phyloP scores from a whole-genome alignment of 345 rosid species.

The Corymbia maculata region DNA sequence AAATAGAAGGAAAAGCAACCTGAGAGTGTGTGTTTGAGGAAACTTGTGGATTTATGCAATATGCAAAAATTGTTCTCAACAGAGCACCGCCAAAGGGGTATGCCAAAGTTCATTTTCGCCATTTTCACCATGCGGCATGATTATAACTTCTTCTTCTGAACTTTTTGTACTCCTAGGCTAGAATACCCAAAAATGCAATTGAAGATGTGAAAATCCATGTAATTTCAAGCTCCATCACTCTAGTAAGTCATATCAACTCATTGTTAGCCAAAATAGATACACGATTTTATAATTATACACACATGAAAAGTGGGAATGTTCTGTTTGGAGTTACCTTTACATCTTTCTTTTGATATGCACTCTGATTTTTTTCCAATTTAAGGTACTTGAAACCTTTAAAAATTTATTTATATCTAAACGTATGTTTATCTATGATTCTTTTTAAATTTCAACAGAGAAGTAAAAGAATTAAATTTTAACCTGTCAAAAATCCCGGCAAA shows the following conservation, averaged over 20 bases:
- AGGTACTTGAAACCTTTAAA: background rate
- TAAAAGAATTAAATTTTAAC: background rate
- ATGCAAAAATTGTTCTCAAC: no score
- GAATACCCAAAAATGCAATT: background rate
- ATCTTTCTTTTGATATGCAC: background rate
- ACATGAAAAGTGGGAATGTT: background rate
- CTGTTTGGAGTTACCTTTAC: background rate
- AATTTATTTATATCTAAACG: background rate
- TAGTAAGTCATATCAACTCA: no score
- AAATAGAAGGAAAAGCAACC: background rate
- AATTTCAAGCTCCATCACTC: background rate
- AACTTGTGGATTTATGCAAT: no score
- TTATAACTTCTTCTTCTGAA: conserved; percentile 11
- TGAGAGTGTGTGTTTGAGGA: no score
- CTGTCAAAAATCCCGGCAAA: background rate
- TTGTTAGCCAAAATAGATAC: background rate
- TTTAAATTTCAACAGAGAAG: background rate
- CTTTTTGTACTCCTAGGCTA: background rate
- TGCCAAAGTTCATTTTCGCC: background rate
- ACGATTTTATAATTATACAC: background rate
- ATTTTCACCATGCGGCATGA: background rate
- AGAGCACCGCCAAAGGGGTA: background rate
- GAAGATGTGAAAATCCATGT: background rate
- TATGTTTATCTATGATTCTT: background rate
- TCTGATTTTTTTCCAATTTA: background rate